Percentiles rank a stretch among this genome's conserved stretches.
These are phyloP conservation scores for Coffea canephora DNA, from an alignment of 257 asterid genomes.

Conservation along the genomic window DNA sequence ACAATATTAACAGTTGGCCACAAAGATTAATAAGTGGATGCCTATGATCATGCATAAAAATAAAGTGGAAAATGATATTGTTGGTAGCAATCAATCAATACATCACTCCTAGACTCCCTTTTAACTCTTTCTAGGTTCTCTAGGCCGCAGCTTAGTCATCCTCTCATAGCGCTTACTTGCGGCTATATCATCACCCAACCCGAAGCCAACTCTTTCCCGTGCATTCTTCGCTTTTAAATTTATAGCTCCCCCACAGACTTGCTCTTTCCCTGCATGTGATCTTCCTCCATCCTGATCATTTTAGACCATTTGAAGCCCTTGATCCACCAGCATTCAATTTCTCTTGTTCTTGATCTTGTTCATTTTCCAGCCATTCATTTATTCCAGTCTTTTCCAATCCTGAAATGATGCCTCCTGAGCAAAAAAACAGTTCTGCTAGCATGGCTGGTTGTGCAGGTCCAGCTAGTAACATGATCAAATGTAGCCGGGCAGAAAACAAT, in stretches of 20 bases:
- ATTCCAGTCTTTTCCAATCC: background rate
- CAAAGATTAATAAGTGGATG: background rate
- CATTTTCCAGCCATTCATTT: background rate
- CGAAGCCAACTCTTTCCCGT: constrained; percentile 46
- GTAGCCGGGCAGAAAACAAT: constrained; percentile 28
- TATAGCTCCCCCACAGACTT: constrained; percentile 12
- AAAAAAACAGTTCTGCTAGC: constrained; percentile 33
- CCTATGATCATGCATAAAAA: constrained; percentile 1
- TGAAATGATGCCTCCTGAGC: constrained; percentile 74
- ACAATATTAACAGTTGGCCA: background rate
- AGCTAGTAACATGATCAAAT: constrained; percentile 16
- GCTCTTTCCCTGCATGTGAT: constrained; percentile 40
- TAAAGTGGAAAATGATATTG: constrained; percentile 13
- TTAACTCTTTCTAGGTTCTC: background rate
- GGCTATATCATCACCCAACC: constrained; percentile 28
- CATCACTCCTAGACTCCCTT: constrained; percentile 5
- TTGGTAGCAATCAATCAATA: background rate
- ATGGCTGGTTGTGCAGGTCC: constrained; percentile 26
- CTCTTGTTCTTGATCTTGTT: background rate
- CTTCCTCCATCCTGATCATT: constrained; percentile 2
- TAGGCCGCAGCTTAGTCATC: constrained; percentile 4
- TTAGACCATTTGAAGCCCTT: constrained; percentile 1
- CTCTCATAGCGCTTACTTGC: constrained; percentile 9
- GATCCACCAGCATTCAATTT: background rate
- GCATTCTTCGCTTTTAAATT: constrained; percentile 38